Evolutionary conservation across 495 filamentous ascomycete species (phyloP).

Genomic region (Podospora pseudoanserina): DNA sequence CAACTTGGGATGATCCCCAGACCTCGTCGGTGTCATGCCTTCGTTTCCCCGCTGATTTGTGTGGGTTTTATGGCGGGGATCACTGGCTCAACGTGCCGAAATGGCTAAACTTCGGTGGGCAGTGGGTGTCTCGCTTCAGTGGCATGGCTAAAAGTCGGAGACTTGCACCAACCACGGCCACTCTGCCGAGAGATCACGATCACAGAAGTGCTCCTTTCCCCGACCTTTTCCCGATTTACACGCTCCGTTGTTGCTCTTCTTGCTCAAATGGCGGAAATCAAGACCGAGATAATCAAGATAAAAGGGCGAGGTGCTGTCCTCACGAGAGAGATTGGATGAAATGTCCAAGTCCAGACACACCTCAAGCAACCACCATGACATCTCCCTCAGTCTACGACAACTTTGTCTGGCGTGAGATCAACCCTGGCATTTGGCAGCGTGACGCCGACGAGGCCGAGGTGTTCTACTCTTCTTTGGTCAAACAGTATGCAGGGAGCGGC

Average conservation of each 20-base stretch:
- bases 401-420: conserved; percentile 24
- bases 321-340: background rate
- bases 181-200: background rate
- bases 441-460: conserved; percentile 45
- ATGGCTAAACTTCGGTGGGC: conserved; percentile 12
- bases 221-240: background rate
- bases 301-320: background rate
- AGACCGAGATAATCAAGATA: background rate
- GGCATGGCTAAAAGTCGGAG: background rate
- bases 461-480: conserved; percentile 39
- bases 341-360: background rate
- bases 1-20: background rate
- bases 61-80: background rate
- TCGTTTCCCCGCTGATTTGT: background rate
- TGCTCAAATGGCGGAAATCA: background rate
- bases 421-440: conserved; percentile 36
- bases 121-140: background rate
- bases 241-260: background rate
- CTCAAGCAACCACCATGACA: background rate
- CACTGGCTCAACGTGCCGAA: conserved; percentile 1
- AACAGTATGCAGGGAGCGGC: conserved; percentile 37
- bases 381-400: conserved; percentile 1
- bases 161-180: background rate
- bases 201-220: background rate
- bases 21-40: background rate